Evolutionary conservation across 116 monocot genomes (phyloP).

Genomic region (Papilionanthe hybrid): DNA sequence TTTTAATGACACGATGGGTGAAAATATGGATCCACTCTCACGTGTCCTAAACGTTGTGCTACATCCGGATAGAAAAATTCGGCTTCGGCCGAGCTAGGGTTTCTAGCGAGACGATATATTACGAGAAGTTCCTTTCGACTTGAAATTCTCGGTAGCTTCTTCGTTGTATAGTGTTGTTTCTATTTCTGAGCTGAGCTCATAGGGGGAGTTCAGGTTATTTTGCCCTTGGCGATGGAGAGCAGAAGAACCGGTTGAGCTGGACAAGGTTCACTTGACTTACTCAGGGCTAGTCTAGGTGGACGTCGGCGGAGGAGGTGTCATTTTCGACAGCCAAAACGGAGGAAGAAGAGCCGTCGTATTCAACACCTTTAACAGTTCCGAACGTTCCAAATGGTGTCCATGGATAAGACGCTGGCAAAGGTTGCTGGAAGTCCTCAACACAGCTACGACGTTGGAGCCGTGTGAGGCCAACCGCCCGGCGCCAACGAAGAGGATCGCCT

Average conservation of each 20-base stretch:
- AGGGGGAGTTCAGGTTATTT: slow-evolving; percentile 6
- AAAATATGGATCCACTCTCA: too few relatives aligned
- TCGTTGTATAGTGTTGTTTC: neutral
- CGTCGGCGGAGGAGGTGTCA: neutral
- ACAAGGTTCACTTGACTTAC: neutral
- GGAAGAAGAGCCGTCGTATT: slow-evolving; percentile 27
- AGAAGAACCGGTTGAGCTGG: neutral
- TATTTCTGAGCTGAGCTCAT: neutral
- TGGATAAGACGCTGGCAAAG: slow-evolving; percentile 39
- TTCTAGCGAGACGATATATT: neutral
- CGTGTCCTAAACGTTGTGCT: too few relatives aligned
- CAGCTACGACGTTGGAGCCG: slow-evolving; percentile 33
- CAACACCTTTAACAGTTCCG: slow-evolving; percentile 40
- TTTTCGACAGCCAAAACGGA: neutral
- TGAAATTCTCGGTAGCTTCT: neutral
- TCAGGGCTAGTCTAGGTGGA: slow-evolving; percentile 18
- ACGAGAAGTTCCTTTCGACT: slow-evolving; percentile 13
- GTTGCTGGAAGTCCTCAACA: slow-evolving; percentile 16
- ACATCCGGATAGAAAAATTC: too few relatives aligned
- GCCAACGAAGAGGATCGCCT: slow-evolving; percentile 24
- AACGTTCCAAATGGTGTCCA: slow-evolving; percentile 27
- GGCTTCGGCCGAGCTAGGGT: neutral
- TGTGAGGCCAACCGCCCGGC: slow-evolving; percentile 32
- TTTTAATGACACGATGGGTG: too few relatives aligned
- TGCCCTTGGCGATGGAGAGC: slow-evolving; percentile 2